Evolutionary conservation across 1,139 yeast genomes (phyloP).

Genomic region (Diutina sp.): DNA sequence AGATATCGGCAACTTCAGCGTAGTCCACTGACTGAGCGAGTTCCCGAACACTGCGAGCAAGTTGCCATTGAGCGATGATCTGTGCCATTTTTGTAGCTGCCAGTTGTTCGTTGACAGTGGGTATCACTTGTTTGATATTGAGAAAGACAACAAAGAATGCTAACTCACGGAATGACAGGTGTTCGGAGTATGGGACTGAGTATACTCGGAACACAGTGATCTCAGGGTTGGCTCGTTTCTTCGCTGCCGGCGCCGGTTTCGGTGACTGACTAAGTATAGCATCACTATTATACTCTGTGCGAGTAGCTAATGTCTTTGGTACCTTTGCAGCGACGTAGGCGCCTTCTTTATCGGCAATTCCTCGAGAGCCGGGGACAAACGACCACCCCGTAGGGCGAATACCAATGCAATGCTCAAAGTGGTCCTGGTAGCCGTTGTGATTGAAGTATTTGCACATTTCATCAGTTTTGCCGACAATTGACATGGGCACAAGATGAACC

Average conservation of each 20-base stretch:
- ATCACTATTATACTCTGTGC: not conserved
- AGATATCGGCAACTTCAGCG: not conserved
- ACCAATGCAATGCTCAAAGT: conserved; percentile 48
- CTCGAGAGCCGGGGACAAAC: conserved; percentile 14
- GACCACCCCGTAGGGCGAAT: conserved; percentile 87
- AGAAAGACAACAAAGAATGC: conserved; percentile 46
- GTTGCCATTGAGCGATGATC: not conserved
- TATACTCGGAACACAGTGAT: conserved; percentile 31
- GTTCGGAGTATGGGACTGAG: conserved; percentile 83
- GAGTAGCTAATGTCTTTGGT: not conserved
- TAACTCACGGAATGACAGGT: conserved; percentile 77
- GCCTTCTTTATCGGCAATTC: conserved; percentile 4
- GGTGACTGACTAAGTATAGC: not conserved
- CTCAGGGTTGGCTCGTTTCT: conserved; percentile 13
- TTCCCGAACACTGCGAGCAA: not conserved
- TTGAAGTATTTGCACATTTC: conserved; percentile 38
- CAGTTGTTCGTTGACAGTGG: conserved; percentile 50
- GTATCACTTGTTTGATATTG: conserved; percentile 42
- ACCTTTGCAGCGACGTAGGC: conserved; percentile 4
- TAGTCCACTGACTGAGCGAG: not conserved
- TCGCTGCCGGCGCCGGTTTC: conserved; percentile 3
- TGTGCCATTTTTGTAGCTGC: not conserved
- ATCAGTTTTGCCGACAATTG: conserved; percentile 20
- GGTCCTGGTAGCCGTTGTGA: conserved; percentile 29
- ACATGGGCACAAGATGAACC: conserved; percentile 55